Evolutionary conservation across 176 grass and related monocot genomes (phyloP), one percentile per base, ranked within the genome.

Genomic region (Phoenix roebelenii): DNA sequence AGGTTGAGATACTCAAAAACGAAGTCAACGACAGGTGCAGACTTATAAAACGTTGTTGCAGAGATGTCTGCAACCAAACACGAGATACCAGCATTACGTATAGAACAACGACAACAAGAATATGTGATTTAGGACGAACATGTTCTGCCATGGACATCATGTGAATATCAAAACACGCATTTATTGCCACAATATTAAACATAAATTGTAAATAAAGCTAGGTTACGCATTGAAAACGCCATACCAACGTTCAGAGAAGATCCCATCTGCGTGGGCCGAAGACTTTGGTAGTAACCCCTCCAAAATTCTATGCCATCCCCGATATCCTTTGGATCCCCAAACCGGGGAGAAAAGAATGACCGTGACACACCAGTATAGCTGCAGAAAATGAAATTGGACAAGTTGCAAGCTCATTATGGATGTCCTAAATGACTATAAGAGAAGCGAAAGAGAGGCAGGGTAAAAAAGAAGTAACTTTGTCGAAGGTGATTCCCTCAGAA

Each of bases 281-380:
- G 51, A 72, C 91, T 95, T 80, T 96, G 91, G 57, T 90, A 96
- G 61, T 85, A 96, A 9, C 86, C 91, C 52, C 84, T 87, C 92
- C 92, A 90, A 59, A 78, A 90, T 74, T 96, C 92, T 48, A 96
- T 60, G 20, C 87, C 92, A 54, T 85, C 80, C 18, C 83, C 83
- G 70, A 96, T 87, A 32, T 87, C 75, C 14, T 65, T 26, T 64
- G 48, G 63, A 54, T 82, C 67, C 23, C 78, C 78, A 67, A 90
- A 90, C 5, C 12, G 32, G 3, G 87, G 77, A 59, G 87, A 96
- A 65, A 88, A 96, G 69, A 96, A 97, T 29, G 87, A 90, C 64
- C 83, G 77, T 22, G 75, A 84, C 17, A 87, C 74, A 23, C 81
- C 76, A 23, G 83, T 79, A 73, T 95, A 90, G 22, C 83, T 95